Evolutionary conservation across 768 basidiomycete genomes (phyloP).

Genomic region (Boletellus emodensis): DNA sequence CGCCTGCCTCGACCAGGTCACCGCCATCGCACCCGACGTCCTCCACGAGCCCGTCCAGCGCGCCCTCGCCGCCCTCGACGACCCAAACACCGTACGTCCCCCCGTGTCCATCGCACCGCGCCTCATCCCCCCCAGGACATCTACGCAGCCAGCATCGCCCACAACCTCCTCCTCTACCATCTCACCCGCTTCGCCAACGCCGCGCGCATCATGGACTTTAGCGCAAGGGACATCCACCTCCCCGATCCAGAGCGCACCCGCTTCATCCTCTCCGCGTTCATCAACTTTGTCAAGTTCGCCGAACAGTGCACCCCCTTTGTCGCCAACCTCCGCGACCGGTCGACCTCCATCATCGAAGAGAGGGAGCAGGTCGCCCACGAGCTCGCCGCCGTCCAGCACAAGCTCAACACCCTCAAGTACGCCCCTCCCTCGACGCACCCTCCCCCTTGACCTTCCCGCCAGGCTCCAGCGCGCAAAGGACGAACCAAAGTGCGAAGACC

Average conservation of each 20-base stretch:
- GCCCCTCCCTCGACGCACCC: slow-evolving; percentile 10
- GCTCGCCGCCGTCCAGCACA: slow-evolving; percentile 45
- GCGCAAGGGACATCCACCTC: slow-evolving; percentile 62
- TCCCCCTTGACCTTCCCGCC: background rate
- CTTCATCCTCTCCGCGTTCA: slow-evolving; percentile 76
- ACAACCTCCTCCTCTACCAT: slow-evolving; percentile 66
- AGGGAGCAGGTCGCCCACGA: slow-evolving; percentile 54
- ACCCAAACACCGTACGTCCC: slow-evolving; percentile 50
- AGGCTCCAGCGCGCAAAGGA: slow-evolving; percentile 66
- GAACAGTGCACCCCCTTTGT: slow-evolving; percentile 67
- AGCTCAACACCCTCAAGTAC: slow-evolving; percentile 56
- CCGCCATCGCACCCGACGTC: slow-evolving; percentile 53
- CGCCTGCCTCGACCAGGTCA: slow-evolving; percentile 70
- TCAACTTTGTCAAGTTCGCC: slow-evolving; percentile 91
- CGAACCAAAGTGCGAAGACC: slow-evolving; percentile 60
- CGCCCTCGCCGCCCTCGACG: slow-evolving; percentile 47
- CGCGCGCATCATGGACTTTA: slow-evolving; percentile 75
- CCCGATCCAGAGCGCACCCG: slow-evolving; percentile 77
- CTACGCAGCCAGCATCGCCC: slow-evolving; percentile 53
- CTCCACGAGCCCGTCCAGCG: slow-evolving; percentile 58
- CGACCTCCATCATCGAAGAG: slow-evolving; percentile 53
- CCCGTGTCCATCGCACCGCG: accelerated
- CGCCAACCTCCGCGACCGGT: slow-evolving; percentile 56
- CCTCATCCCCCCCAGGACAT: slow-evolving; percentile 49
- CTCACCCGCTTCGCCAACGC: slow-evolving; percentile 72